Base-by-base conservation (phyloP, 192 early-diverging fungal genomes). In the Coemansia sp. region DNA sequence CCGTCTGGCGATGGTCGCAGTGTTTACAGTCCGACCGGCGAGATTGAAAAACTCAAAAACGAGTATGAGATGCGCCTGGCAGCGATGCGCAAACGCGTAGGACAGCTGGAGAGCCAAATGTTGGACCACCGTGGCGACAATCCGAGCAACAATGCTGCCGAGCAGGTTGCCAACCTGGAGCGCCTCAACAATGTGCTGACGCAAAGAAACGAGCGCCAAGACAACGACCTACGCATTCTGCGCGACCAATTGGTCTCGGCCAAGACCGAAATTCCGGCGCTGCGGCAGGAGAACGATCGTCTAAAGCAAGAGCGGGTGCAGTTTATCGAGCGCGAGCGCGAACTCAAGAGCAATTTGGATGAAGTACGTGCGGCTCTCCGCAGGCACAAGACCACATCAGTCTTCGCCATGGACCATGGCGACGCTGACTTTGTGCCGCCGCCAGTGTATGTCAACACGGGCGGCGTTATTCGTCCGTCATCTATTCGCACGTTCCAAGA, bases 401-500 rank as follows among this genome's bases (percentile, higher is more conserved):
- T 81, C 12, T 81, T 76, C 65, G 79, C 79, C 2, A 69, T 70
- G 74, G 79, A 81, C 52, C 79, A 81, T 29, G 70, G 73, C 2
- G 79, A 76, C n/a, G 52, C 69, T 10, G 79, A 75, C 47, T 58
- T 81, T 57, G 80, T 76, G 32, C 80, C 83, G 45, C 76, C 81
- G 22, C 85, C 84, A 5, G 76, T 72, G 63, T 72, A 76, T 66
- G 70, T 69, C 39, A 81, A 73, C 22, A 61, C 84, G 12, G 81
- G 85, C 59, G 93, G 91, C 19, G 84, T 83, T 12, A 84, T 97
- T 38, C 85, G 91, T 12, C 88, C 88, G 35, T 80, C 82, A 3
- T 81, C 85, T 25, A 82, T 96, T 21, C 82, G 85, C 23, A 76
- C 84, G 15, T 96, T 94, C 82, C 89, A 95, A 67, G 84, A 81